Base-by-base conservation (phyloP, 768 basidiomycete genomes). In the Tylopilus vinaceipallidus region DNA sequence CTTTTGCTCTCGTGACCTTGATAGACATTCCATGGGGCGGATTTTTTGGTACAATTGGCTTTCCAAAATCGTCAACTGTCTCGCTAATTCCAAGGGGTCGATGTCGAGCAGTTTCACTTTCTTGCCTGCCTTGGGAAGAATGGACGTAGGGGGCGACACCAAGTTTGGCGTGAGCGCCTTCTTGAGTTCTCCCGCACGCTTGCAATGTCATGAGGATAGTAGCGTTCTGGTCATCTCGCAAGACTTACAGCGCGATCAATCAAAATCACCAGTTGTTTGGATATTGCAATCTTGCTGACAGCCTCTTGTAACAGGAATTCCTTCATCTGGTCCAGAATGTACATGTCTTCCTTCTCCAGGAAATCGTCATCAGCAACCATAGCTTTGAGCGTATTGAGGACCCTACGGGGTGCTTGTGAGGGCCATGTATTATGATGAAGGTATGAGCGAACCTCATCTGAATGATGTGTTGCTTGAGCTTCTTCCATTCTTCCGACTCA, bases 11-110 rank as follows among this genome's bases (percentile, higher is more conserved):
- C 88, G 80, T 8, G 88, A 89, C 60, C 81, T 85, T 69, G 86
- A 83, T 17, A 98, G 73, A 72, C 92, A 98, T 66, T 98, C 95
- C 71, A 86, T 85, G 0, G 91, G 87, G 30, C 83, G 83, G 58
- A 98, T 95, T 66, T 81, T 84, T 69, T 88, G 86, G 71, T 92
- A 98, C 35, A 95, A 71, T 40, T 79, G 74, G 55, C 86, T 88
- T 68, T 98, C 95, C 74, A 95, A 77, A 51, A 97, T 84, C 1
- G 95, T 98, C 53, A 98, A 71, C 65, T 98, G 95, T 24, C 95
- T 79, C 0, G 95, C 95, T 16, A 98, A 68, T 68, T 98, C 95
- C 48, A 93, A 69, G 2, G 94, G 77, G 56, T 95, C 89, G 42
- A 98, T 80, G 61, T 98, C 95, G 19, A 82, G 69, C 11, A 98